Conservation (phyloP, 2,329 filamentous ascomycete species). For the Xylariaceae sp. region DNA sequence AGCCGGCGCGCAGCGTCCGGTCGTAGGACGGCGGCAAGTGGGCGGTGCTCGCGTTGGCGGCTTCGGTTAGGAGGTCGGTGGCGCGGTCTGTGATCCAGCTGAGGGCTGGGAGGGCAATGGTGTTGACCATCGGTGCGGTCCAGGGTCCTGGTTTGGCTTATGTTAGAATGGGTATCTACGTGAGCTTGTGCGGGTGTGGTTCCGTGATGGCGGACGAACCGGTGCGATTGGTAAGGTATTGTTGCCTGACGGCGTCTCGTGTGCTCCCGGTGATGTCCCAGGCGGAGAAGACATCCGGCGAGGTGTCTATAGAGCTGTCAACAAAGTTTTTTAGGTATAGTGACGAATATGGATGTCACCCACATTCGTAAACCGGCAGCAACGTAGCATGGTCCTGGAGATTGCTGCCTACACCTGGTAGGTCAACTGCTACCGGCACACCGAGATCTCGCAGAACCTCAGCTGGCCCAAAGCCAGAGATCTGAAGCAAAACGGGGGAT, state of each 20-base stretch:
- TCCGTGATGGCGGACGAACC: conserved; percentile 21
- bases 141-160: conserved; percentile 30
- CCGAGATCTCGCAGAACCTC: conserved; percentile 33
- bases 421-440: conserved; percentile 34
- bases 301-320: conserved; percentile 22
- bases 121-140: conserved; percentile 36
- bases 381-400: conserved; percentile 38
- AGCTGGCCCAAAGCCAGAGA: conserved; percentile 40
- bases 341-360: neutral
- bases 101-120: conserved; percentile 34
- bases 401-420: conserved; percentile 39
- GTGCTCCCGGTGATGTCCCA: conserved; percentile 30
- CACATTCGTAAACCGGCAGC: conserved; percentile 32
- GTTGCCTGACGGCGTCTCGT: conserved; percentile 22
- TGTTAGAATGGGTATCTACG: too few species aligned
- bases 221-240: conserved; percentile 32
- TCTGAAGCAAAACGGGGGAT: conserved; percentile 37
- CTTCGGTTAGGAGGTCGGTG: conserved; percentile 16
- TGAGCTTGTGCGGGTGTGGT: neutral
- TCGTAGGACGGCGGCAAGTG: conserved; percentile 31
- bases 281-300: conserved; percentile 31
- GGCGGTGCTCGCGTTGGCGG: conserved; percentile 5
- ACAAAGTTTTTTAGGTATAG: neutral
- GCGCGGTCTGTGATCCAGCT: conserved; percentile 18
- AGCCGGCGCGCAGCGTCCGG: conserved; percentile 29